Evolutionary conservation across 2,329 filamentous ascomycete species (phyloP), one percentile per base, ranked within the genome.

Genomic region (Trichoderma aggressivum): DNA sequence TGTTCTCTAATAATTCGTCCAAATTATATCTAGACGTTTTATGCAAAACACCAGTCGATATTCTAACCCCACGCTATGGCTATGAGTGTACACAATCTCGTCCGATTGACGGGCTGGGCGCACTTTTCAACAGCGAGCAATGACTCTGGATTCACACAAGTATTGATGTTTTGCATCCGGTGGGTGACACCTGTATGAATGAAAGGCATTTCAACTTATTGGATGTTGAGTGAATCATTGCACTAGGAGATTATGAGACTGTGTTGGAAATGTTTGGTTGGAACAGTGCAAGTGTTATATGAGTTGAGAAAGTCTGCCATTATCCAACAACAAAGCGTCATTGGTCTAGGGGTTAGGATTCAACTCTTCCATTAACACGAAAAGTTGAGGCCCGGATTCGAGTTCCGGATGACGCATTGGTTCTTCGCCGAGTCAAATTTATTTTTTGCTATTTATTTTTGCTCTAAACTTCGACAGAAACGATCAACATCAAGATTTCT

Each of bases 261-360:
- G 5, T 10, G 39, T 47, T 21, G 43, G 2, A 11, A 10, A 10
- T n/a, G 11, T 8, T 43, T 39, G 12, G 12, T 3, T 18, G 16
- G 12, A 16, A 3, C 4, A 3, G 2, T 11, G 43, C 43, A 1
- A 11, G 4, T 47, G 2, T n/a, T 50, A 50, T 50, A 50, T 50
- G 5, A 21, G 2, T 21, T 50, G 12, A 5, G 21, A 50, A 21
- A 50, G 43, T 50, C 5, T 6, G 18, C 12, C n/a, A 21, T 10
- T 50, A 50, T 4, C 0, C 39, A 69, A 69, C 21, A 36, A 68
- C 10, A n/a, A 68, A 61, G 74, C 74, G 74, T 75, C 74, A 73
- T 75, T 75, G 74, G 74, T 75, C 74, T 75, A 75, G 73, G 73
- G 74, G 74, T 75, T 75, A 75, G 74, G 74, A 75, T 75, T 75